Evolutionary conservation across 1,284 basidiomycete genomes (phyloP), one percentile per base, ranked within the genome.

Genomic region (Cryptococcus amylolentus): DNA sequence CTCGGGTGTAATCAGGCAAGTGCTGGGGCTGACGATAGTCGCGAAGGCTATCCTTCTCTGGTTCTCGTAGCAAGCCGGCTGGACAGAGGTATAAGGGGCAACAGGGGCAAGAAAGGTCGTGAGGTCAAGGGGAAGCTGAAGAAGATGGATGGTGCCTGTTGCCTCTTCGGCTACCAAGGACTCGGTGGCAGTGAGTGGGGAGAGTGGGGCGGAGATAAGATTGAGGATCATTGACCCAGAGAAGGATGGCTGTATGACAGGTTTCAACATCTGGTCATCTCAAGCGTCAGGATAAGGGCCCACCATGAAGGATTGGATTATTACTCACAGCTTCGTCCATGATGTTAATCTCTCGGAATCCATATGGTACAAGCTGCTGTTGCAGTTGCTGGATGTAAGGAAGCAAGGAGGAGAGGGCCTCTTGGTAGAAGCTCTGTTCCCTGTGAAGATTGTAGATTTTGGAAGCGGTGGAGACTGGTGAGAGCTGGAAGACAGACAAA

Each of bases 401-500:
- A 4, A 23, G 20, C 4, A 49, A 58, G 27, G 56, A 47, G 9
- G 46, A 10, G 38, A 54, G 51, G 2, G 56, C 56, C 35, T 47
- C 56, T 41, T 58, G 52, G 26, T 58, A 58, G 44, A 58, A 58
- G 8, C 20, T 39, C 1, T 52, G 28, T 28, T 58, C 56, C 31
- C 56, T 20, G 13, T 16, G 46, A 4, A 48, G 46, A 13, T 48
- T 18, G 31, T 48, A 28, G 23, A 31, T 8, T 27, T 16, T 48
- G 5, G 31, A 9, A 48, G 46, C 16, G n/a, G 23, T 5, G 31
- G 31, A 8, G 31, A 10, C 31, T 35, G 7, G 31, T 1, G 31
- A 10, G 10, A 35, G 31, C 31, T 35, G 31, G 10, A 35, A 10
- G 31, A 1, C 10, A 5, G 31, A 10, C 31, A 35, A 35, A 8